These are phyloP conservation scores for Guyanaporus albipodus DNA, from an alignment of 768 basidiomycete genomes.

Conservation along the genomic window DNA sequence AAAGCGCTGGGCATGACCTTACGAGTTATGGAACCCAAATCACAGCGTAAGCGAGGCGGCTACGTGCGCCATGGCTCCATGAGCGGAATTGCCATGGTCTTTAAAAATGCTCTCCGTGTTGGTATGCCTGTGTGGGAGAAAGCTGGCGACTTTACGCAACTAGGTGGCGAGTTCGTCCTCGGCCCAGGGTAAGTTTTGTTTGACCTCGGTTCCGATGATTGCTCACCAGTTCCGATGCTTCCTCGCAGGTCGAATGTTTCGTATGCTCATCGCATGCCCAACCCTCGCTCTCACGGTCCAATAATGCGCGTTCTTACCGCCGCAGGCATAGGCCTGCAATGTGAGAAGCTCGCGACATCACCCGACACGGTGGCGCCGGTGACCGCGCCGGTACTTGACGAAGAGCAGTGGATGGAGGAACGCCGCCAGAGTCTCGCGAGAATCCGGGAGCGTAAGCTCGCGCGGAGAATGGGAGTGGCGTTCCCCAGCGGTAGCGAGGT, in stretches of 20 bases:
- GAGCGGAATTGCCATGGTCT: slow-evolving; percentile 69
- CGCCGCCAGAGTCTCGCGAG: slow-evolving; percentile 30
- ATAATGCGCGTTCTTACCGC: slow-evolving; percentile 64
- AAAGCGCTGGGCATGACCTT: slow-evolving; percentile 71
- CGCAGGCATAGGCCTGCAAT: slow-evolving; percentile 43
- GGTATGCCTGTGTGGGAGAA: slow-evolving; percentile 82
- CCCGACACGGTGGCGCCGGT: slow-evolving; percentile 4
- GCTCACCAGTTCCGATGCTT: slow-evolving; percentile 1
- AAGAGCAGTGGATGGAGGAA: slow-evolving; percentile 36
- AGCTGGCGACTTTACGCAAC: slow-evolving; percentile 70
- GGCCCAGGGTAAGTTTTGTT: slow-evolving; percentile 54
- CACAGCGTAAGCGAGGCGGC: slow-evolving; percentile 43
- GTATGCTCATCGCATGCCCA: slow-evolving; percentile 85
- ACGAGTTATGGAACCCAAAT: slow-evolving; percentile 40
- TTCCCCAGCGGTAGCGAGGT: slow-evolving; percentile 12
- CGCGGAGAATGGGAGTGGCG: slow-evolving; percentile 29
- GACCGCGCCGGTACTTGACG: slow-evolving; percentile 16
- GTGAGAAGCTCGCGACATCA: slow-evolving; percentile 17
- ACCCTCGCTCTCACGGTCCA: slow-evolving; percentile 67
- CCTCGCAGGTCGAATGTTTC: slow-evolving; percentile 52
- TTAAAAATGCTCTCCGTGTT: slow-evolving; percentile 62
- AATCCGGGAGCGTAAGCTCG: slow-evolving; percentile 32
- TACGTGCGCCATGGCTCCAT: slow-evolving; percentile 67
- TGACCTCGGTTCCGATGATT: background rate
- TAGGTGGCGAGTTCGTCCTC: slow-evolving; percentile 88